Conservation (phyloP, 2,329 filamentous ascomycete species). For the Microdochium paspali region DNA sequence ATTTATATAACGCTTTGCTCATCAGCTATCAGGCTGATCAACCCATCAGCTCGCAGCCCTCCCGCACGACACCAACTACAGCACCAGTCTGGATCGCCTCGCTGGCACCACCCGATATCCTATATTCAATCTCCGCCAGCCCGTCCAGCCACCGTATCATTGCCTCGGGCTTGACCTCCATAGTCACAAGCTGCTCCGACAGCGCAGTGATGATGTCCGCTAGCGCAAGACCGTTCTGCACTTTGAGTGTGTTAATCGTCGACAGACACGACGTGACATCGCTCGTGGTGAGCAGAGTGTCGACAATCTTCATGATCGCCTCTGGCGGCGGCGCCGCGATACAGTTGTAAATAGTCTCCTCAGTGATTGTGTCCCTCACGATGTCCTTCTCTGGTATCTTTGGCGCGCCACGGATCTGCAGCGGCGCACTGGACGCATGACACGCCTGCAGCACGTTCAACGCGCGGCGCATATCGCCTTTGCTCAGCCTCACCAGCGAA, state of each 20-base stretch:
- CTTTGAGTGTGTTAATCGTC: slow-evolving; percentile 82
- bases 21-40: too few species aligned
- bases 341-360: slow-evolving; percentile 92
- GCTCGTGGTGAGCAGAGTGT: slow-evolving; percentile 71
- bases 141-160: slow-evolving; percentile 89
- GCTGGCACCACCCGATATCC: slow-evolving; percentile 77
- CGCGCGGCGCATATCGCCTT: slow-evolving; percentile 91
- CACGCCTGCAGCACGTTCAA: slow-evolving; percentile 95
- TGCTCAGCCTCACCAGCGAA: slow-evolving; percentile 76
- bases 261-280: slow-evolving; percentile 85
- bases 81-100: slow-evolving; percentile 89
- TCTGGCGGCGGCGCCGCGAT: slow-evolving; percentile 90
- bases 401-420: slow-evolving; percentile 50
- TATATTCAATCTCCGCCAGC: slow-evolving; percentile 85
- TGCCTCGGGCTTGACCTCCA: slow-evolving; percentile 79
- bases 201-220: slow-evolving; percentile 89
- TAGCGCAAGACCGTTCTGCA: slow-evolving; percentile 74
- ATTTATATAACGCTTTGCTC: too few species aligned
- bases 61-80: slow-evolving; percentile 78
- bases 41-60: slow-evolving; percentile 66
- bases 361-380: slow-evolving; percentile 70
- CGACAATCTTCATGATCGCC: slow-evolving; percentile 76
- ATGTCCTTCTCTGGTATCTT: slow-evolving; percentile 55
- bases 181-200: slow-evolving; percentile 68
- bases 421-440: slow-evolving; percentile 80